These are phyloP conservation scores for Sphagnum fallax DNA, from an alignment of 228 moss, liverwort and hornwort species.

Conservation along the genomic window DNA sequence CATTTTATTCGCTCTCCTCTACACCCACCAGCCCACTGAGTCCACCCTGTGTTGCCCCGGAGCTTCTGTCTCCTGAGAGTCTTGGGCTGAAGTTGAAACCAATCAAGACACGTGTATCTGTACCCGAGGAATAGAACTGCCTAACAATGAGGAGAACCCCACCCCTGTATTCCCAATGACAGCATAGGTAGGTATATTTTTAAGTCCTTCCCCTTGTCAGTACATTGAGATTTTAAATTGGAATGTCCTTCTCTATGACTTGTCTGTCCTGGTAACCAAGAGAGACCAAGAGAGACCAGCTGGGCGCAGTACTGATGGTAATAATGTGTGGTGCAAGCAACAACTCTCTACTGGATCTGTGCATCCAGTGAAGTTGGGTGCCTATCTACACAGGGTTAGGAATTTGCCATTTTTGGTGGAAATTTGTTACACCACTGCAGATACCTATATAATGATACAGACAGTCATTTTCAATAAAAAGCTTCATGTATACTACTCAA, in stretches of 20 bases:
- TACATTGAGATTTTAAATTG: neutral
- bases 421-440: neutral
- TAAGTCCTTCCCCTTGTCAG: neutral
- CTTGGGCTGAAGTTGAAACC: slow-evolving; percentile 82
- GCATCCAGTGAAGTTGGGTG: neutral
- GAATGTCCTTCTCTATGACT: neutral
- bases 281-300: neutral
- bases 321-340: neutral
- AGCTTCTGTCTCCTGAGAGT: slow-evolving; percentile 78
- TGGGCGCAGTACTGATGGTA: neutral
- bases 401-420: neutral
- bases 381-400: neutral
- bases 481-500: too few relatives aligned
- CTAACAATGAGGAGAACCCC: too few relatives aligned
- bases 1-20: slow-evolving; percentile 40
- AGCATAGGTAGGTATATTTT: neutral
- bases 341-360: neutral
- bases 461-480: too few relatives aligned
- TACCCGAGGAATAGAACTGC: slow-evolving; percentile 6
- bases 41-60: slow-evolving; percentile 59
- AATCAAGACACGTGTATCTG: slow-evolving; percentile 58
- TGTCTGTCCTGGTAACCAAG: neutral
- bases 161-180: neutral
- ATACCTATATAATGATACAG: too few relatives aligned
- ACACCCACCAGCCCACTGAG: slow-evolving; percentile 73